Base-by-base conservation (phyloP, 768 basidiomycete species). In the Lactifluus subvellereus region DNA sequence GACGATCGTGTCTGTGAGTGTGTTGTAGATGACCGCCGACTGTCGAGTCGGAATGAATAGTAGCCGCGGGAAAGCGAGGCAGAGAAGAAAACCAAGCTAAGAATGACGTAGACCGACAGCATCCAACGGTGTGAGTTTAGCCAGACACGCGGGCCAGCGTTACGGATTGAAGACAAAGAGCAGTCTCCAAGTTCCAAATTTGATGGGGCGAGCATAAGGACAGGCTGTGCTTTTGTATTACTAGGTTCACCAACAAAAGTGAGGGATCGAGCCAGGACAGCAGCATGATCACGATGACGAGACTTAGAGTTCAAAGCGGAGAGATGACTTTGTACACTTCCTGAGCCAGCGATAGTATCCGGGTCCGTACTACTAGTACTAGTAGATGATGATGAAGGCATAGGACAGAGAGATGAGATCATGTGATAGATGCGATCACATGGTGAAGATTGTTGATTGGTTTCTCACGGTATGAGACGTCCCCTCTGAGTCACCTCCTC, bases 351-450 rank as follows among this genome's bases (percentile, higher is more conserved):
- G 27, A 59, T 18, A 13, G 27, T 27, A 27, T 27, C 27, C 27
- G 27, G 27, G 27, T 27, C 27, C 27, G 27, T 27, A 27, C 18
- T 30, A 16, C 49, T 53, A 11, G 22, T 18, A 6, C 11, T 27
- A 49, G 42, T 13, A 6, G n/a, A 37, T 37, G 9, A 1, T 8
- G 33, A 2, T 13, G 32, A 14, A 7, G 30, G 1, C 14, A 48
- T 22, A 16, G n/a, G n/a, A 42, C 32, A 6, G 3, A 10, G 16
- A 33, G 7, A 20, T 20, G n/a, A 16, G 33, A 45, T 55, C 59
- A 62, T 57, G 62, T 63, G 61, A 58, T 33, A 13, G 43, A 60
- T 51, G 27, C 65, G 67, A 40, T 66, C 67, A 67, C 61, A 61
- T 67, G 67, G 49, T 38, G 9, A 2, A 5, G 35, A 32, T 57